Conservation (phyloP, 2,329 filamentous ascomycete species). For the Penicillium sp. region DNA sequence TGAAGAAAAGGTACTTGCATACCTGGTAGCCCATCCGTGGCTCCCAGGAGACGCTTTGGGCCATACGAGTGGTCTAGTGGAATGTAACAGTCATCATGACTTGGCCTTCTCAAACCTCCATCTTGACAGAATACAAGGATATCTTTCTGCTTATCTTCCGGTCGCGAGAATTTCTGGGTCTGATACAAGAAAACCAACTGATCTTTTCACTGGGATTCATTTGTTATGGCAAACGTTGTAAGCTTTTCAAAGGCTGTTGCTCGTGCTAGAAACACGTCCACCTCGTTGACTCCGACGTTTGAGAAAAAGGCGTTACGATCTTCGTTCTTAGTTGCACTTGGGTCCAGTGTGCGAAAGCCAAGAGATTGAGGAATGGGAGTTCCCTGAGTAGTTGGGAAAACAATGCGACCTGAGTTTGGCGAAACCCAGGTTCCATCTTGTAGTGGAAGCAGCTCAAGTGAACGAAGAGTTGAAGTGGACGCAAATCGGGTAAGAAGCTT, state of each 20-base stretch:
- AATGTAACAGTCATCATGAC: neutral
- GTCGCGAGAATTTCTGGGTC: neutral
- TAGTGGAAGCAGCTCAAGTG: neutral
- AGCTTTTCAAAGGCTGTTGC: neutral
- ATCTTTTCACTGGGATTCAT: neutral
- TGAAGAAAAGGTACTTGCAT: conserved; percentile 3
- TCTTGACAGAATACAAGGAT: neutral
- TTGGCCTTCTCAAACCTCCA: neutral
- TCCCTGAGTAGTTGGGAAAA: neutral
- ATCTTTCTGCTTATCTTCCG: neutral
- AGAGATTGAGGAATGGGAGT: neutral
- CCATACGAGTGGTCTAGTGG: conserved; percentile 2
- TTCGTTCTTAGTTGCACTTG: neutral
- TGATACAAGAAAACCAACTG: conserved; percentile 3
- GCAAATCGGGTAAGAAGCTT: neutral
- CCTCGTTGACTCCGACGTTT: neutral
- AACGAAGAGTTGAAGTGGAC: neutral
- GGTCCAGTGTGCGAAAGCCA: neutral
- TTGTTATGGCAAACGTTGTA: neutral
- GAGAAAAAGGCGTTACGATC: neutral
- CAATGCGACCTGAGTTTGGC: neutral
- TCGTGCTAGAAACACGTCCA: neutral
- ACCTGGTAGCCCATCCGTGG: conserved; percentile 2
- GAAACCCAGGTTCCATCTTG: neutral
- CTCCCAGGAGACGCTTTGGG: conserved; percentile 1